Conservation (phyloP, 495 filamentous ascomycete species). For the Cenococcum geophilum region DNA sequence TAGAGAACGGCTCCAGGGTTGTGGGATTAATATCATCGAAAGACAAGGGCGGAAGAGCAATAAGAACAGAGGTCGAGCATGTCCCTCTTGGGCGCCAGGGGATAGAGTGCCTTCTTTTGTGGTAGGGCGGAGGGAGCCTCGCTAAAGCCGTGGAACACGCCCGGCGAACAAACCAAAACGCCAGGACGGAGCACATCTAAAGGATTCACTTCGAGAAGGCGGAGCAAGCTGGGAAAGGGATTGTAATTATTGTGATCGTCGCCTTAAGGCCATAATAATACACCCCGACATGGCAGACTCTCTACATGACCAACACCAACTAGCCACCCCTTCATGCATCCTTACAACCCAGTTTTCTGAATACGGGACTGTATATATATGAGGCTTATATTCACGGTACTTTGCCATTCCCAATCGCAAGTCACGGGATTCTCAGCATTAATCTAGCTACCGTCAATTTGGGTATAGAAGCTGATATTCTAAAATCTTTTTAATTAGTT, state of each 20-base stretch:
- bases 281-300: too few species aligned
- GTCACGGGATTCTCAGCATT: neutral
- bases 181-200: too few species aligned
- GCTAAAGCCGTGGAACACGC: neutral
- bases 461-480: too few species aligned
- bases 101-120: neutral
- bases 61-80: constrained; percentile 20
- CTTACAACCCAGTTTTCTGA: neutral
- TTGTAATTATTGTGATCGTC: neutral
- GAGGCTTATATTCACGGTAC: neutral
- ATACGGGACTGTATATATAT: neutral
- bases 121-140: neutral
- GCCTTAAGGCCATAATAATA: neutral
- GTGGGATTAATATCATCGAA: constrained; percentile 9
- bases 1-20: constrained; percentile 4
- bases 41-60: constrained; percentile 3
- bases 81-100: constrained; percentile 3
- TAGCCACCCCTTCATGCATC: neutral
- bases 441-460: too few species aligned
- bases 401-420: neutral
- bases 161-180: neutral
- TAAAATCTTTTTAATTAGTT: too few species aligned
- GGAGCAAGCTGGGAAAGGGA: neutral
- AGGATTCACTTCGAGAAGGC: neutral
- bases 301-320: too few species aligned